Evolutionary conservation across 2,329 filamentous ascomycete genomes (phyloP).

Genomic region (Blastomyces parvus): DNA sequence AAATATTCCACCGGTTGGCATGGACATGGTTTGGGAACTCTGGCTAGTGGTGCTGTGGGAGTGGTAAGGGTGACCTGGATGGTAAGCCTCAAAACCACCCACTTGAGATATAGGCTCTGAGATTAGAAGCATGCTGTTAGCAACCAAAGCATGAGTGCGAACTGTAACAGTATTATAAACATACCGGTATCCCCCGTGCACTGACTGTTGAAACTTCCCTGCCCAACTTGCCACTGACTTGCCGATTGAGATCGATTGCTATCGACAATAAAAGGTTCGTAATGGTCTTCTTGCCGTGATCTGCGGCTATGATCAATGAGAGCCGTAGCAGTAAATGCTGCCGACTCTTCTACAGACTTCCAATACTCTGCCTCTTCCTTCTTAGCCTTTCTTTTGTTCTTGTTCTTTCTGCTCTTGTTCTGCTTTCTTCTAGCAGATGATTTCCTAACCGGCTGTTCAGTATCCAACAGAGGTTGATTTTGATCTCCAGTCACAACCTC

Average conservation of each 20-base stretch:
- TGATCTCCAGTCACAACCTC: not conserved
- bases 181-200: not conserved
- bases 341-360: not conserved
- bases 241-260: not conserved
- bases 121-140: not conserved
- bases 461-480: not conserved
- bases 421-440: not conserved
- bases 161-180: not conserved
- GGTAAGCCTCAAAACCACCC: not conserved
- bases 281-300: not conserved
- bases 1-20: not conserved
- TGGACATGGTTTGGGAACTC: not conserved
- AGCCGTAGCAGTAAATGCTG: not conserved
- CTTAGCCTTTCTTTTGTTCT: not conserved
- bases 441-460: not conserved
- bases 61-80: not conserved
- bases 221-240: not conserved
- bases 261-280: conserved; percentile 1
- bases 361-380: not conserved
- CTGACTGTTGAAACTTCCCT: not conserved
- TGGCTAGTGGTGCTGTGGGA: not conserved
- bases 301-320: not conserved
- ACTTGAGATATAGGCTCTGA: not conserved
- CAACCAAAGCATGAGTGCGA: not conserved
- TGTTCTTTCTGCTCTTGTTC: not conserved